Percentiles rank a stretch among this genome's conserved stretches.
phyloP scores from a whole-genome alignment of 2,329 filamentous ascomycete species.

The Davidsoniella australis region DNA sequence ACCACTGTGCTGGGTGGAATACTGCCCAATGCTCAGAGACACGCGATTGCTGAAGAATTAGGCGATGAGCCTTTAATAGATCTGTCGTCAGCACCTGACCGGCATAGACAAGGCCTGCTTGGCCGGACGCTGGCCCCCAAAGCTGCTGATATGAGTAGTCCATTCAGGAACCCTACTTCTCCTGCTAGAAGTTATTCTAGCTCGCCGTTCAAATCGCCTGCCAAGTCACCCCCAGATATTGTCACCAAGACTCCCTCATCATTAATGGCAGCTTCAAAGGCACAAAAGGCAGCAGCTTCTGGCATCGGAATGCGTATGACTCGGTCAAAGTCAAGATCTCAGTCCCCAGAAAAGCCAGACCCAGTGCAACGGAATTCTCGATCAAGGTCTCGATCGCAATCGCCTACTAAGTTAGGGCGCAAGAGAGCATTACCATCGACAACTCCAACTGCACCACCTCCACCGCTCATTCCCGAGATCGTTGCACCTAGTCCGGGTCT shows the following conservation, averaged over 20 bases:
- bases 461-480: constrained; percentile 1
- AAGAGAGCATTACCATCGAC: constrained; percentile 1
- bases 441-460: neutral
- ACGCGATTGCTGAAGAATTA: neutral
- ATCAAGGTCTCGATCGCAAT: constrained; percentile 2
- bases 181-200: constrained; percentile 9
- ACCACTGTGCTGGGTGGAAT: constrained; percentile 48
- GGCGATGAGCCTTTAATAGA: constrained; percentile 16
- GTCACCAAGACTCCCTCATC: neutral
- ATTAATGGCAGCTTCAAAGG: neutral
- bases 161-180: constrained; percentile 5
- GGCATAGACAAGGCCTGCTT: neutral
- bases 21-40: constrained; percentile 19
- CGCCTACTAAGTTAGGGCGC: constrained; percentile 3
- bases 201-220: constrained; percentile 9
- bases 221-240: constrained; percentile 2
- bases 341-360: constrained; percentile 8
- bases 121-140: no score
- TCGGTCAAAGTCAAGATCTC: constrained; percentile 7
- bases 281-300: neutral
- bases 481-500: constrained; percentile 2
- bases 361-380: neutral
- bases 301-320: constrained; percentile 1
- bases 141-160: constrained; percentile 1
- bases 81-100: neutral